Evolutionary conservation across 2,329 filamentous ascomycete genomes (phyloP).

Genomic region (Aspergillus sp.): DNA sequence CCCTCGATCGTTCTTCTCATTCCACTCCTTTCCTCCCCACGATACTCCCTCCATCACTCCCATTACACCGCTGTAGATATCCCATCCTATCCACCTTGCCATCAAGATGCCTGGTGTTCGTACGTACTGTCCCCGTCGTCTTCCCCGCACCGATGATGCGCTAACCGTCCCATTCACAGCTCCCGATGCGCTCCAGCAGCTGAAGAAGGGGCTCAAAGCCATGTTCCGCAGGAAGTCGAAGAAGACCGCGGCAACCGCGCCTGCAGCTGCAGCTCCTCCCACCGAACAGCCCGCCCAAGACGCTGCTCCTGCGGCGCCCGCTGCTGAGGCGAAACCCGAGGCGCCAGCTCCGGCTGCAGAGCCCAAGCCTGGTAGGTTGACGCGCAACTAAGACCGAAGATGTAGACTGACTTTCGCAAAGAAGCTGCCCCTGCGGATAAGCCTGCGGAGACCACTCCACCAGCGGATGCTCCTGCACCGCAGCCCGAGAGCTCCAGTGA

Average conservation of each 20-base stretch:
- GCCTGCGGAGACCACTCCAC: constrained; percentile 8
- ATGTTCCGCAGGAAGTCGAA: constrained; percentile 32
- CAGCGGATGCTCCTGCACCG: constrained; percentile 6
- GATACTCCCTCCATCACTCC: neutral
- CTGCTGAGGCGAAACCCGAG: constrained; percentile 10
- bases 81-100: neutral
- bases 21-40: neutral
- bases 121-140: constrained; percentile 19
- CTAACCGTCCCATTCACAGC: constrained; percentile 16
- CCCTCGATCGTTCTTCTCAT: neutral
- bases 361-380: constrained; percentile 16
- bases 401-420: neutral
- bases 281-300: constrained; percentile 11
- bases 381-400: neutral
- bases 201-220: constrained; percentile 34
- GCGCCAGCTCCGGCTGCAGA: constrained; percentile 14
- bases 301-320: constrained; percentile 7
- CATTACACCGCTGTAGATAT: neutral
- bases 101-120: constrained; percentile 35
- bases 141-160: neutral
- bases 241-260: constrained; percentile 17
- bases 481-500: constrained; percentile 12
- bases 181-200: constrained; percentile 29
- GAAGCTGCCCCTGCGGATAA: constrained; percentile 11
- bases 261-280: constrained; percentile 8